These are phyloP conservation scores for Solanum pennellii DNA, from an alignment of 257 asterid species.

Conservation along the genomic window DNA sequence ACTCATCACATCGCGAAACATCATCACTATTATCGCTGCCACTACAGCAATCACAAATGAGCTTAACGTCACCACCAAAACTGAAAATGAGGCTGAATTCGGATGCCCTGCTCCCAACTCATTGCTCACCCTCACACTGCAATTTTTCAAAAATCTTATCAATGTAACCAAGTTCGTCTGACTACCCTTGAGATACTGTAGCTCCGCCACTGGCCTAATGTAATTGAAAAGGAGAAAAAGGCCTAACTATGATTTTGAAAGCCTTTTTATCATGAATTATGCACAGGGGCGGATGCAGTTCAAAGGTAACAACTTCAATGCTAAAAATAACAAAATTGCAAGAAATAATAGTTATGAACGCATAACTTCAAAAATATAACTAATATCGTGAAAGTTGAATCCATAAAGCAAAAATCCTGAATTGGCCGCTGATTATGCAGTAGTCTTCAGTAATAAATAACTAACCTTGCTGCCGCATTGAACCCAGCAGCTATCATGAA, in stretches of 20 bases:
- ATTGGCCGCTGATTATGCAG: neutral
- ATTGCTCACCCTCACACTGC: conserved; percentile 30
- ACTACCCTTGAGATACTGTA: neutral
- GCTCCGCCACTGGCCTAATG: neutral
- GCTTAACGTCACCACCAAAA: conserved; percentile 10
- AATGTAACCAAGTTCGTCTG: neutral
- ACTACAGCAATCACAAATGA: conserved; percentile 6
- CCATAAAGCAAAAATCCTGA: neutral
- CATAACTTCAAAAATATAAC: neutral
- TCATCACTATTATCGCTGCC: neutral
- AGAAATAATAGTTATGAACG: neutral
- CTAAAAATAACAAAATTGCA: neutral
- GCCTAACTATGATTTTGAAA: neutral
- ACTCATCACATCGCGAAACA: conserved; percentile 8
- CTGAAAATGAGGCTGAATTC: conserved; percentile 23
- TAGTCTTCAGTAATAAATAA: neutral
- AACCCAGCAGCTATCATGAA: conserved; percentile 26
- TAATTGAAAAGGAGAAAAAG: neutral
- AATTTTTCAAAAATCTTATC: neutral
- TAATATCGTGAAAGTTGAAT: neutral
- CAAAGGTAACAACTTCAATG: neutral
- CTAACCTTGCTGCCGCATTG: conserved; percentile 35
- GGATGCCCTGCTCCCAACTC: conserved; percentile 34
- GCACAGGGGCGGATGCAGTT: neutral
- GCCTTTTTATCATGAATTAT: neutral